Percentiles rank a stretch among this genome's conserved stretches.
These are phyloP conservation scores for Calonectria leucothoes DNA, from an alignment of 2,329 filamentous ascomycete genomes.

Conservation along the genomic window DNA sequence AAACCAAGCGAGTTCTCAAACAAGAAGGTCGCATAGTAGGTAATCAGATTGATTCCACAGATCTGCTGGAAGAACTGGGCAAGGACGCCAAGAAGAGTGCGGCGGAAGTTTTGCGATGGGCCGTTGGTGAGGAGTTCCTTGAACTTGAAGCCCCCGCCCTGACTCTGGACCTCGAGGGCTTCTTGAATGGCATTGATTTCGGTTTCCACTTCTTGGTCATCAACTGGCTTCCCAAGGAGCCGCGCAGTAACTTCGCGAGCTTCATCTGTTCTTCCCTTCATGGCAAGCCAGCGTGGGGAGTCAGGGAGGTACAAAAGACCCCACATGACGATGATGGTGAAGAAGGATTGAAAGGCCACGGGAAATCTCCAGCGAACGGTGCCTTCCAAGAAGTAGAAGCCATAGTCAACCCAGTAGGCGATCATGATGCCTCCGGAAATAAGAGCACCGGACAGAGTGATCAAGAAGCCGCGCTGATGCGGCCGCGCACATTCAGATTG, in stretches of 20 bases:
- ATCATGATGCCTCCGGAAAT: constrained; percentile 1
- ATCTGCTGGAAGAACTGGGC: background rate
- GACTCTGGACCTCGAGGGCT: background rate
- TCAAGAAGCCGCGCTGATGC: background rate
- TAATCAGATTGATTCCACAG: background rate
- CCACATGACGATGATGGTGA: background rate
- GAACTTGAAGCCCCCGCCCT: background rate
- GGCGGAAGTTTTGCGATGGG: background rate
- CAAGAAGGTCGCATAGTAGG: background rate
- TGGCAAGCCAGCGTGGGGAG: background rate
- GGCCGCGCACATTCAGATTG: background rate
- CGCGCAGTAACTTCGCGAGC: background rate
- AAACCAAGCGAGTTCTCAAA: background rate
- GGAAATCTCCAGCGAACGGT: background rate
- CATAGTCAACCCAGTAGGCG: background rate
- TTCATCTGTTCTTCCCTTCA: background rate
- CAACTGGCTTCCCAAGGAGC: background rate
- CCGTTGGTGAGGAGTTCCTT: background rate
- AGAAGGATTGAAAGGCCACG: background rate
- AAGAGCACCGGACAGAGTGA: background rate
- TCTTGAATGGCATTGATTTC: background rate
- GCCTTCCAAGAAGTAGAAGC: background rate
- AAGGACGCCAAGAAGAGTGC: background rate
- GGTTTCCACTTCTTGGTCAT: background rate
- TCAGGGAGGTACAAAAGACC: background rate